phyloP scores from a whole-genome alignment of 2,329 filamentous ascomycete species.

The Microcyclospora pomicola region DNA sequence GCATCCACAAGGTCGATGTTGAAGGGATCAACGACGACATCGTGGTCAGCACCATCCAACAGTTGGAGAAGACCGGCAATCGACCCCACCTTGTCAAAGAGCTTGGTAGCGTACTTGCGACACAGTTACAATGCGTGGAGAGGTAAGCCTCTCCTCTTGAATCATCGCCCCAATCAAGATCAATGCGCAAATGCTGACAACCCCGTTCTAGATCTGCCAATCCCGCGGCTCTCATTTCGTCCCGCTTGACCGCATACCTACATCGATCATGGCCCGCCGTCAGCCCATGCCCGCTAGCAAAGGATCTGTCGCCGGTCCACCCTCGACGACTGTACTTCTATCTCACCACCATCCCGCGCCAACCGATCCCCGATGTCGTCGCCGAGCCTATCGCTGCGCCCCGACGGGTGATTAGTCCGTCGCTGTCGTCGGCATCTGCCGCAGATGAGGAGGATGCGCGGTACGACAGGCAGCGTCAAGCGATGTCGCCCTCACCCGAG shows the following conservation, averaged over 20 bases:
- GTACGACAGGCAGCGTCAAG: slow-evolving; percentile 42
- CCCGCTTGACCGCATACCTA: slow-evolving; percentile 75
- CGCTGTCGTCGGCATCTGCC: slow-evolving; percentile 59
- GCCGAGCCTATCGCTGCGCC: slow-evolving; percentile 21
- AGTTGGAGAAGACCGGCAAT: slow-evolving; percentile 81
- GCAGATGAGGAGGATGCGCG: slow-evolving; percentile 59
- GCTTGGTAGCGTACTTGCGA: slow-evolving; percentile 64
- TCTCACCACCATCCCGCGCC: slow-evolving; percentile 73
- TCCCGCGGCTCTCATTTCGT: slow-evolving; percentile 87
- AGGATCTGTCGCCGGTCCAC: slow-evolving; percentile 83
- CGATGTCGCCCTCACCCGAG: slow-evolving; percentile 82
- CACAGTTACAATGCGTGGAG: slow-evolving; percentile 68
- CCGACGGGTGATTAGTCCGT: slow-evolving; percentile 63
- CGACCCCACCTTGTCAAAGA: slow-evolving; percentile 91
- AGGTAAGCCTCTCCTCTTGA: slow-evolving; percentile 50
- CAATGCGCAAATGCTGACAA: slow-evolving; percentile 16
- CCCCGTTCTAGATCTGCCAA: slow-evolving; percentile 65
- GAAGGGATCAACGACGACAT: slow-evolving; percentile 88
- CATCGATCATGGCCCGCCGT: slow-evolving; percentile 70
- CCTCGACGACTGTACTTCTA: slow-evolving; percentile 95
- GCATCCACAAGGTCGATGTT: slow-evolving; percentile 51
- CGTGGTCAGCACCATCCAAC: slow-evolving; percentile 76
- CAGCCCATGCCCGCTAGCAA: slow-evolving; percentile 74
- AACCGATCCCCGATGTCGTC: slow-evolving; percentile 56
- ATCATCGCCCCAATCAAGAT: not conserved